A percentile compares a stretch with the other conserved stretches of the same genome.
These are phyloP conservation scores for Nakazawaea wickerhamii DNA, from an alignment of 805 yeast genomes.

Conservation along the genomic window DNA sequence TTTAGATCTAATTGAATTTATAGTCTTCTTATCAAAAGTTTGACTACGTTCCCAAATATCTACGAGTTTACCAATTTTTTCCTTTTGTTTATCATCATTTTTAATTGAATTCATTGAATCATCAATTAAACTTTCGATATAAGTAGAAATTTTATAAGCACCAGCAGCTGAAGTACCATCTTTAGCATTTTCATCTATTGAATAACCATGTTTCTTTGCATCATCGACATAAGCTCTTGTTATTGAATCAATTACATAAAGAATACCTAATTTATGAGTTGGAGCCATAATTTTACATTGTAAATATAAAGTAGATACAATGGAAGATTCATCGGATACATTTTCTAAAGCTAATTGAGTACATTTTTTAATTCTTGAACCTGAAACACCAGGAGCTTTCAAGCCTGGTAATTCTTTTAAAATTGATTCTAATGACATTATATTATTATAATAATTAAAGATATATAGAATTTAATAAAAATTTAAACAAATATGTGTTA, in stretches of 20 bases:
- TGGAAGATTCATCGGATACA: conserved; percentile 42
- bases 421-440: conserved; percentile 35
- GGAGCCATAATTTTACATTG: conserved; percentile 70
- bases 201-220: conserved; percentile 51
- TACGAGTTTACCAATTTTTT: conserved; percentile 75
- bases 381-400: conserved; percentile 91
- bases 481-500: too few relatives aligned
- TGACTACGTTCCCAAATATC: conserved; percentile 90
- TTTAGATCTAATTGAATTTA: conserved; percentile 52
- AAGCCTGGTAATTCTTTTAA: conserved; percentile 48
- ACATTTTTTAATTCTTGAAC: conserved; percentile 85
- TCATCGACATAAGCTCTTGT: conserved; percentile 80
- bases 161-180: conserved; percentile 76
- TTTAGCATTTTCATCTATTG: conserved; percentile 43
- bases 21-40: conserved; percentile 58
- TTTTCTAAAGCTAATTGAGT: conserved; percentile 73
- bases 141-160: conserved; percentile 54
- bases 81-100: conserved; percentile 47
- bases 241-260: conserved; percentile 89
- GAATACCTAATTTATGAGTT: conserved; percentile 82
- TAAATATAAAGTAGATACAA: conserved; percentile 54
- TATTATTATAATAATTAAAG: too few relatives aligned
- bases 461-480: too few relatives aligned
- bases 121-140: conserved; percentile 58
- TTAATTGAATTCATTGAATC: conserved; percentile 54